Conservation (phyloP, 257 asterid genomes). For the Plantago ovata region DNA sequence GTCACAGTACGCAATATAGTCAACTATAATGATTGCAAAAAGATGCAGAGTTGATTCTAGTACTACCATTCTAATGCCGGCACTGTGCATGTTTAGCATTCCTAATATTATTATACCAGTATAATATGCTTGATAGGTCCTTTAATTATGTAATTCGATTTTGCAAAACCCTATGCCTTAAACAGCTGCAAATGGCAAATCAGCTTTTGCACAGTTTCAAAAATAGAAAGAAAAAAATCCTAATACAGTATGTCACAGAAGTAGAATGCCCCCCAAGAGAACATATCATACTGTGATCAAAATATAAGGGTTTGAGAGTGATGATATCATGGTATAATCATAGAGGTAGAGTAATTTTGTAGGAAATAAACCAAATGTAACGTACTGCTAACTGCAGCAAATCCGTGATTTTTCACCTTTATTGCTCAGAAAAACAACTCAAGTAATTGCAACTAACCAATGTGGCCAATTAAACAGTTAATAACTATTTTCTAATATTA, state of each 20-base stretch:
- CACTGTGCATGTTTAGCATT: no score
- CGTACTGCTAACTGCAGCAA: slow-evolving; percentile 5
- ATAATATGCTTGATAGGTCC: background rate
- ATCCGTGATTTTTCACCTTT: slow-evolving; percentile 4
- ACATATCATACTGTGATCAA: slow-evolving; percentile 15
- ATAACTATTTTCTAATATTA: background rate
- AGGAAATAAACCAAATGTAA: slow-evolving; percentile 15
- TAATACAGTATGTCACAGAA: slow-evolving; percentile 20
- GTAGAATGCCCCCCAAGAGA: slow-evolving; percentile 11
- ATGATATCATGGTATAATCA: slow-evolving; percentile 2
- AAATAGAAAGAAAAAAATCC: background rate
- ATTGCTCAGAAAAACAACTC: background rate
- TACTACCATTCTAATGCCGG: no score
- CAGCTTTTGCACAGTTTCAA: background rate
- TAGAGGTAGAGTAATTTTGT: slow-evolving; percentile 15
- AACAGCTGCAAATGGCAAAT: background rate
- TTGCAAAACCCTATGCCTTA: background rate
- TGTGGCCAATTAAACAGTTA: background rate
- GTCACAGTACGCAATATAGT: slow-evolving; percentile 2
- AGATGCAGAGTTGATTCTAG: background rate
- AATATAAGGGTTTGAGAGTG: slow-evolving; percentile 10
- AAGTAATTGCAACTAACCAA: background rate
- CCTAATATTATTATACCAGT: background rate
- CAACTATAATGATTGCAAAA: background rate
- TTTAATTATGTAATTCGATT: background rate